A percentile compares a stretch with the other conserved stretches of the same genome.
phyloP scores from a whole-genome alignment of 768 basidiomycete species.

The Dacryopinax spathularia region DNA sequence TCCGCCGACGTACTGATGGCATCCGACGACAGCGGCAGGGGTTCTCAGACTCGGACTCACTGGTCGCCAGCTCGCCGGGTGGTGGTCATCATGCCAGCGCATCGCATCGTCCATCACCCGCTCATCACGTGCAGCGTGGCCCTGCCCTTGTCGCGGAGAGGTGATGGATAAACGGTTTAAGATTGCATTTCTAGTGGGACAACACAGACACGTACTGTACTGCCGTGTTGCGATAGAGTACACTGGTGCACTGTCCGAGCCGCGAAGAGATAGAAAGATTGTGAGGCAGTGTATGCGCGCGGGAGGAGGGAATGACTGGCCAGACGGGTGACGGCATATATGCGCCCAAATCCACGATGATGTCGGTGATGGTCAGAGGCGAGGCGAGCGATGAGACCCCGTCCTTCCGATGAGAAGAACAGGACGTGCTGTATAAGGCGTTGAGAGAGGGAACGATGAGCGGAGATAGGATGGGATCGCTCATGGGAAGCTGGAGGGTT shows the following conservation, averaged over 20 bases:
- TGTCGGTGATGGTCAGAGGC: no score
- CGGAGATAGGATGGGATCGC: neutral
- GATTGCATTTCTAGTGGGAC: neutral
- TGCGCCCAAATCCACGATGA: no score
- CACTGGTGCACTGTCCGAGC: neutral
- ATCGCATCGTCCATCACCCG: no score
- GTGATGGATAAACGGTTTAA: neutral
- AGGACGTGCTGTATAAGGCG: neutral
- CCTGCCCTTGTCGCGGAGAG: no score
- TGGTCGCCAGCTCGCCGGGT: no score
- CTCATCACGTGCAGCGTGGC: no score
- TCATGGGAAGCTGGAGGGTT: neutral
- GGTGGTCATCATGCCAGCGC: no score
- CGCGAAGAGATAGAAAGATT: neutral
- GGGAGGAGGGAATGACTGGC: neutral
- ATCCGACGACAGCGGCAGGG: no score
- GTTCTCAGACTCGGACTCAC: no score
- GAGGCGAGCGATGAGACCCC: no score
- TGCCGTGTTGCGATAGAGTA: neutral
- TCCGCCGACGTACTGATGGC: neutral
- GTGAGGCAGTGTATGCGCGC: neutral
- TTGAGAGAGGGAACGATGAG: neutral
- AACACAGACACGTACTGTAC: neutral
- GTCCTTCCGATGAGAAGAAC: no score
- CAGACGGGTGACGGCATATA: neutral